A percentile compares a stretch with the other conserved stretches of the same genome.
These are phyloP conservation scores for Vigna mungo DNA, from an alignment of 306 rosid species.

Conservation along the genomic window DNA sequence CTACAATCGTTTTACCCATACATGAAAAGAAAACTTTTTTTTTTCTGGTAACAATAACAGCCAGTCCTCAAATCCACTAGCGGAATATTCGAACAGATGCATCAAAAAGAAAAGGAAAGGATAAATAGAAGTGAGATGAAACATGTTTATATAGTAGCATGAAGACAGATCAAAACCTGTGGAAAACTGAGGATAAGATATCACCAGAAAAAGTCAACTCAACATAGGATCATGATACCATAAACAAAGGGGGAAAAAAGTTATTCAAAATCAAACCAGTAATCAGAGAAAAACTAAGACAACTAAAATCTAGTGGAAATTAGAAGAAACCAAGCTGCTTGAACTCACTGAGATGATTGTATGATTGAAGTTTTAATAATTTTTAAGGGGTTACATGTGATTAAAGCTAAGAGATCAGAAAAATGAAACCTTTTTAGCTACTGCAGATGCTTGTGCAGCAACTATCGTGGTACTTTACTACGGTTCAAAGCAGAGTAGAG, in stretches of 20 bases:
- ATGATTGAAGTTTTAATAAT: not conserved
- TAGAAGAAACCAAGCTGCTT: not conserved
- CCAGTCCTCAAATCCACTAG: not conserved
- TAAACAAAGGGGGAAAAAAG: not conserved
- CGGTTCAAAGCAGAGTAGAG: slow-evolving; percentile 3
- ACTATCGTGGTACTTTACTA: not conserved
- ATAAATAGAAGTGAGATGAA: slow-evolving; percentile 15
- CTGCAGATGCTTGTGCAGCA: not conserved
- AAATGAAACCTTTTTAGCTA: slow-evolving; percentile 35
- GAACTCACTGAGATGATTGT: not conserved
- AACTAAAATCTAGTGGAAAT: not conserved
- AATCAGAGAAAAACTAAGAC: not conserved
- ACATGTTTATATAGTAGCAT: not conserved
- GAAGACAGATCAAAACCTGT: slow-evolving; percentile 12
- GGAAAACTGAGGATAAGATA: slow-evolving; percentile 14
- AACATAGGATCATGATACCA: slow-evolving; percentile 1
- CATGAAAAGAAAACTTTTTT: not conserved
- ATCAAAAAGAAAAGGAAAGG: not conserved
- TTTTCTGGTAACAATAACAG: not conserved
- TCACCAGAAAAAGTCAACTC: slow-evolving; percentile 15
- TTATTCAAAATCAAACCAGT: slow-evolving; percentile 20
- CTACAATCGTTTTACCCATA: slow-evolving; percentile 22
- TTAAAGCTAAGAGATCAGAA: not conserved
- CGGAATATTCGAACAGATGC: slow-evolving; percentile 31
- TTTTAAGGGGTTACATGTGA: not conserved